Percentiles rank a stretch among this genome's conserved stretches.
phyloP scores from a whole-genome alignment of 257 asterid species.

The Handroanthus guayacan region DNA sequence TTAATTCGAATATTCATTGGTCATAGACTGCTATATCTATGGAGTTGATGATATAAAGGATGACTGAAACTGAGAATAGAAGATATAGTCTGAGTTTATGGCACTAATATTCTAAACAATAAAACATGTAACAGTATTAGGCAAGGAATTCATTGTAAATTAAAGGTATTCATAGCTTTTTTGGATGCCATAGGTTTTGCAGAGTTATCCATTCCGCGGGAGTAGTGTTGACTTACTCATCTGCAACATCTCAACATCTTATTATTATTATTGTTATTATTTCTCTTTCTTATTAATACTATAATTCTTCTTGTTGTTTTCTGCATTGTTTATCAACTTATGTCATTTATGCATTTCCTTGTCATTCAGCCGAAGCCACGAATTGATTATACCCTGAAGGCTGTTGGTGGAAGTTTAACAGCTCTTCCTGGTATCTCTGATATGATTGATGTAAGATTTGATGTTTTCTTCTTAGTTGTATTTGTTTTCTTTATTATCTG shows the following conservation, averaged over 20 bases:
- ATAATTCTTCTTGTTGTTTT: neutral
- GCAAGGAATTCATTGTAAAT: neutral
- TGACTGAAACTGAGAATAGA: neutral
- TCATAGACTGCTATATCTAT: neutral
- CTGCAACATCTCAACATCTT: too few relatives aligned
- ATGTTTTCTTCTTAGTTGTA: constrained; percentile 11
- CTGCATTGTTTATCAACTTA: constrained; percentile 8
- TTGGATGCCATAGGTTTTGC: neutral
- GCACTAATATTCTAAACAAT: neutral
- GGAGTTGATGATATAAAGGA: neutral
- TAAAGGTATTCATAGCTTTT: neutral
- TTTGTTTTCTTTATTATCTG: constrained; percentile 19
- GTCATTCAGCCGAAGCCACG: constrained; percentile 87
- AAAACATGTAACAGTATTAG: neutral
- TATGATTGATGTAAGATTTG: constrained; percentile 89
- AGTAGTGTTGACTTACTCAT: too few relatives aligned
- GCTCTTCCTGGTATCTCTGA: constrained; percentile 96
- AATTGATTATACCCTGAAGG: constrained; percentile 92
- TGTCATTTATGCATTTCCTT: constrained; percentile 31
- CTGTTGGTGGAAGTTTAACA: constrained; percentile 97
- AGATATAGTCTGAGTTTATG: neutral
- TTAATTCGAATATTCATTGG: neutral
- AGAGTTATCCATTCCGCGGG: neutral
- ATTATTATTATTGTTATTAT: neutral
- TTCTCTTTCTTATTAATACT: neutral